Evolutionary conservation across 306 rosid species (phyloP), one percentile per base, ranked within the genome.

Genomic region (Cyamopsis tetragonoloba): DNA sequence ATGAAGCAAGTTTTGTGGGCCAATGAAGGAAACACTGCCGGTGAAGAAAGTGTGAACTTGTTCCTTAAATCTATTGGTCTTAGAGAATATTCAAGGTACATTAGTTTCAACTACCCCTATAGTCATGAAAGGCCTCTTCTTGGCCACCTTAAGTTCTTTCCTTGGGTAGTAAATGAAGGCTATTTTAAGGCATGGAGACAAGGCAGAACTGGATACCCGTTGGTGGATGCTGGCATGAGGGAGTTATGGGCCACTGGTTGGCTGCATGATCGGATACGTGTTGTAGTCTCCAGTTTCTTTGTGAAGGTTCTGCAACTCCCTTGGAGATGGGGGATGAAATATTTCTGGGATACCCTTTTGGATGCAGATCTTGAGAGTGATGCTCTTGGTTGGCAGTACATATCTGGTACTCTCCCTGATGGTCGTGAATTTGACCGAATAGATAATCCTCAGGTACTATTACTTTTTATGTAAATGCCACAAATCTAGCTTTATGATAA

Each of bases 281-380:
- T 92, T 7, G 96, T 92, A 0, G 98, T 92, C 80, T 85, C 98
- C 30, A 89, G 98, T 74, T 92, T 92, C 82, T 89, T 89, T 64
- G 98, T 92, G 42, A 92, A 92, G 83, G 96, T 92, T 81, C 79
- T 92, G 83, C 98, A 87, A 78, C 96, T 92, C 75, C 98, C 98
- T 2, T 92, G 98, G 98, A 85, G 92, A 80, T 92, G 98, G 98
- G 98, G 98, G 53, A 92, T 92, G 98, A 92, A 92, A 77, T 92
- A 92, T 62, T 92, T 92, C 77, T 92, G 98, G 98, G 98, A 92
- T 61, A 92, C 98, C n/a, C 95, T 92, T 55, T 70, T 92, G 77
- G 98, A 92, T 81, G 98, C 98, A 0, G 96, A 92, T 74, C 98
- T 92, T 10, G 98, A 92, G 74, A 87, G 96, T 43, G 98, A 92